These are phyloP conservation scores for Irpex lacteus DNA, from an alignment of 1,284 basidiomycete genomes.

Conservation along the genomic window DNA sequence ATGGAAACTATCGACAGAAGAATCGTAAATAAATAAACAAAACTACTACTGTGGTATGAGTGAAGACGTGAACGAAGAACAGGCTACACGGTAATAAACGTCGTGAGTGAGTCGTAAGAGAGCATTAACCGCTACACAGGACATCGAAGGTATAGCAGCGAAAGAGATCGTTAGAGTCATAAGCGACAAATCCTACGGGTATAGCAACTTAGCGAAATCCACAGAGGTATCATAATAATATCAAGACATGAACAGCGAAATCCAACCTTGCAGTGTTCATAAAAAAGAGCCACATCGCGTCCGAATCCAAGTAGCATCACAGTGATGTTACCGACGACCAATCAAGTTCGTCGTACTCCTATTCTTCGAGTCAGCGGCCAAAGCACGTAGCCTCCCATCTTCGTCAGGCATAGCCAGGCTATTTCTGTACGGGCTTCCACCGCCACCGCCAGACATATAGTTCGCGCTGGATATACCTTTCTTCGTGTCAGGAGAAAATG, in stretches of 20 bases:
- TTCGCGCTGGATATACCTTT: slow-evolving; percentile 27
- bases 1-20: too few relatives aligned
- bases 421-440: slow-evolving; percentile 17
- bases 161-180: background rate
- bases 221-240: too few relatives aligned
- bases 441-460: background rate
- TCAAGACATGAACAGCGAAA: background rate
- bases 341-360: slow-evolving; percentile 26
- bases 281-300: background rate
- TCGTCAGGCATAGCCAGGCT: slow-evolving; percentile 28
- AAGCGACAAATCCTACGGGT: background rate
- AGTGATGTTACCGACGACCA: slow-evolving; percentile 16
- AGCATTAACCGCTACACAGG: background rate
- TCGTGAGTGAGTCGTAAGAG: too few relatives aligned
- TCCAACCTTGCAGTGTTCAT: background rate
- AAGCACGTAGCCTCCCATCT: slow-evolving; percentile 24
- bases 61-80: too few relatives aligned
- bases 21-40: too few relatives aligned
- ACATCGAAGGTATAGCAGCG: background rate
- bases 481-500: slow-evolving; percentile 40
- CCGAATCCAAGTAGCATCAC: background rate
- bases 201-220: background rate
- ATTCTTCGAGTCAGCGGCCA: slow-evolving; percentile 22
- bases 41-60: too few relatives aligned
- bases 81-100: too few relatives aligned